phyloP scores from a whole-genome alignment of 2,329 filamentous ascomycete species.

The Paracoccidioides lutzii region DNA sequence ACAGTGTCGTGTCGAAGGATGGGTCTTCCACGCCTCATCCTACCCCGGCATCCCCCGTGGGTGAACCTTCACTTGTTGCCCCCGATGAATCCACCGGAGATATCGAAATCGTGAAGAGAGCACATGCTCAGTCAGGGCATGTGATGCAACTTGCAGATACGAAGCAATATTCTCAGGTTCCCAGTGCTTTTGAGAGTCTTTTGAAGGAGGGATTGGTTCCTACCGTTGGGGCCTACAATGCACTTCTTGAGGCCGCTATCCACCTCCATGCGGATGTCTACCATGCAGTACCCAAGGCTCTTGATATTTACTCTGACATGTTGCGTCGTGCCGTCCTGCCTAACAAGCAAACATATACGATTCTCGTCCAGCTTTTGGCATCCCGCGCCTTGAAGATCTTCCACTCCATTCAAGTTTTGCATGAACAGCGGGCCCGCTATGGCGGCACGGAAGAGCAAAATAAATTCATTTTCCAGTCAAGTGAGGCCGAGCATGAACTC shows the following conservation, averaged over 20 bases:
- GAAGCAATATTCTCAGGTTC: conserved; percentile 73
- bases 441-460: conserved; percentile 73
- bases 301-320: conserved; percentile 97
- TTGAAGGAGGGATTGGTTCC: conserved; percentile 70
- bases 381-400: conserved; percentile 68
- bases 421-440: conserved; percentile 72
- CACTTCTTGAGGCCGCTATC: conserved; percentile 72
- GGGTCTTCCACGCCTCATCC: conserved; percentile 16
- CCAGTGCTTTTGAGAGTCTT: conserved; percentile 81
- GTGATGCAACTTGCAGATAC: conserved; percentile 60
- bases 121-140: conserved; percentile 61
- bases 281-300: conserved; percentile 75
- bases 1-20: conserved; percentile 10
- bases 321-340: conserved; percentile 69
- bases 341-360: conserved; percentile 75
- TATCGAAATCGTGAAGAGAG: conserved; percentile 35
- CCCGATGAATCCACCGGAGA: conserved; percentile 43
- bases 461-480: conserved; percentile 78
- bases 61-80: conserved; percentile 29
- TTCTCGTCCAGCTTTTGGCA: conserved; percentile 70
- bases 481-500: conserved; percentile 76
- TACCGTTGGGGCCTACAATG: conserved; percentile 79
- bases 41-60: conserved; percentile 11
- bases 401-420: conserved; percentile 56
- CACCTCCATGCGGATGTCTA: conserved; percentile 65